Percentiles rank a stretch among this genome's conserved stretches.
These are phyloP conservation scores for Leucocoprinus leucothites DNA, from an alignment of 768 basidiomycete species.

Conservation along the genomic window DNA sequence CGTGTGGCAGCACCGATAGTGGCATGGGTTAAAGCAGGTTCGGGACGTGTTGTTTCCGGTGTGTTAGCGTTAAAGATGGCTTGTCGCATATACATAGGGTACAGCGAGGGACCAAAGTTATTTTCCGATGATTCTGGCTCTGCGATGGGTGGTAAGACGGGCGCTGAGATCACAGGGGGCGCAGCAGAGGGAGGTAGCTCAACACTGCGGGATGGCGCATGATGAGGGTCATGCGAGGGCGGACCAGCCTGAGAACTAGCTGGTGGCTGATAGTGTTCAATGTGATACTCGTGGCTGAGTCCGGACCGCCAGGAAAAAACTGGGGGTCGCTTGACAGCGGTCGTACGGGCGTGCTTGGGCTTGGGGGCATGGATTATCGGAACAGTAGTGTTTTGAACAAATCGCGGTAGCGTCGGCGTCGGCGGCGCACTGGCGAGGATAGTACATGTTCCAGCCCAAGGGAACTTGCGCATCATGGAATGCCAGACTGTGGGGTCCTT, in stretches of 20 bases:
- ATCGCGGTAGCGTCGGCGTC: constrained; percentile 28
- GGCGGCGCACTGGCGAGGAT: constrained; percentile 31
- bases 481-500: constrained; percentile 52
- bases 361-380: constrained; percentile 42
- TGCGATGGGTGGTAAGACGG: not conserved
- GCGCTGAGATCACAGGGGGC: constrained; percentile 1
- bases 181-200: constrained; percentile 4
- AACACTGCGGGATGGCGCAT: not conserved
- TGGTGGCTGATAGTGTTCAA: constrained; percentile 42
- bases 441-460: constrained; percentile 24
- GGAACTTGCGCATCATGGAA: constrained; percentile 43
- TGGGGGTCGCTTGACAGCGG: constrained; percentile 22
- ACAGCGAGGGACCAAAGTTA: constrained; percentile 25
- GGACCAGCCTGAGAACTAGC: not conserved
- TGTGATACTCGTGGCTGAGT: constrained; percentile 40
- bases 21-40: constrained; percentile 23
- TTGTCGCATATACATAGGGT: constrained; percentile 25
- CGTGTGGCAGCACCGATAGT: constrained; percentile 17
- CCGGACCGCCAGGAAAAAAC: constrained; percentile 38
- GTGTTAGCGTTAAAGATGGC: constrained; percentile 9
- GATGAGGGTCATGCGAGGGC: not conserved
- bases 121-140: not conserved
- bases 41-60: constrained; percentile 21
- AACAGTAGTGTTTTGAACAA: constrained; percentile 27
- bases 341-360: constrained; percentile 31